phyloP scores from a whole-genome alignment of 257 asterid species.

The Solanum pimpinellifolium region DNA sequence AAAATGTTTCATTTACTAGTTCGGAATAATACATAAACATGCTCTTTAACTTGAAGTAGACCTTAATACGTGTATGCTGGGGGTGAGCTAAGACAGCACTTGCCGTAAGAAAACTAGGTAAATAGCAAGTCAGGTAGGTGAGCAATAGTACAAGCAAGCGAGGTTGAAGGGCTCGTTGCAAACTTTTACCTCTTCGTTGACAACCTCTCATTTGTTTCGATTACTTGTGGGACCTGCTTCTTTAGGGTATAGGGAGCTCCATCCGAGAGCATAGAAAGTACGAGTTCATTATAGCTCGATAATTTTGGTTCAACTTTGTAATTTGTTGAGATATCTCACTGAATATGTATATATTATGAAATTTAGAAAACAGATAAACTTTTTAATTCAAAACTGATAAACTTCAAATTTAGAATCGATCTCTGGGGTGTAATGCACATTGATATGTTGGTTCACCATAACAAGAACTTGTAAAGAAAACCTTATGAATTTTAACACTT shows the following conservation, averaged over 20 bases:
- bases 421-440: not conserved
- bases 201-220: not conserved
- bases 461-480: not conserved
- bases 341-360: not conserved
- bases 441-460: not conserved
- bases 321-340: not conserved
- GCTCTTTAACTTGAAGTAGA: not conserved
- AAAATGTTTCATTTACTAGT: too few relatives aligned
- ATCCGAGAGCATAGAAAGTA: not conserved
- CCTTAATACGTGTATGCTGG: too few relatives aligned
- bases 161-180: not conserved
- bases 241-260: not conserved
- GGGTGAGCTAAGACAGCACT: fast-evolving
- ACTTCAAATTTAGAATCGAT: not conserved
- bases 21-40: not conserved
- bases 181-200: not conserved
- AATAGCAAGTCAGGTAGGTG: not conserved
- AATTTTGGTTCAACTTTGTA: not conserved
- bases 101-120: too few relatives aligned
- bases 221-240: not conserved
- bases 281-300: too few relatives aligned
- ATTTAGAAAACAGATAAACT: not conserved
- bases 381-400: not conserved
- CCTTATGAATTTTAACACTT: not conserved
- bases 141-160: not conserved